Percentiles rank a stretch among this genome's conserved stretches.
Conservation (phyloP, 345 rosid genomes). For the Eutrema heterophyllum region DNA sequence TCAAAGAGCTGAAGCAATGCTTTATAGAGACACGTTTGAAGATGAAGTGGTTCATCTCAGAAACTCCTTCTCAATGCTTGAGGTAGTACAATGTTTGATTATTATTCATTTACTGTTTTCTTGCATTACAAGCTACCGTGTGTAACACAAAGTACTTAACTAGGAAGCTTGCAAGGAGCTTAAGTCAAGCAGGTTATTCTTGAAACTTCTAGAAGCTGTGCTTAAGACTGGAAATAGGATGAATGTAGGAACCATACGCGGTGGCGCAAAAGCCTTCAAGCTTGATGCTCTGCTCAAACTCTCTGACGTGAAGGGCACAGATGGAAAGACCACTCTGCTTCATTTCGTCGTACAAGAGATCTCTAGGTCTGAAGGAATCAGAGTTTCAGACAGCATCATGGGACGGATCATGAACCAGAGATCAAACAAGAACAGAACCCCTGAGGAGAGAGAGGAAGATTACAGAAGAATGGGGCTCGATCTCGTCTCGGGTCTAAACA, state of each 20-base stretch:
- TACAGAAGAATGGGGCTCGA: conserved; percentile 89
- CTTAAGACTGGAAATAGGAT: conserved; percentile 95
- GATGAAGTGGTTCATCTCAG: conserved; percentile 86
- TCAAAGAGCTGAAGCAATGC: conserved; percentile 81
- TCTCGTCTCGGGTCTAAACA: conserved; percentile 75
- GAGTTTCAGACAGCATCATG: conserved; percentile 87
- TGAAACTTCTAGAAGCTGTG: conserved; percentile 87
- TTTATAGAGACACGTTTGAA: conserved; percentile 80
- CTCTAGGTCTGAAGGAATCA: conserved; percentile 76
- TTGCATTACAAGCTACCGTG: conserved; percentile 13
- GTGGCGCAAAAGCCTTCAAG: conserved; percentile 94
- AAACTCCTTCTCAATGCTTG: conserved; percentile 84
- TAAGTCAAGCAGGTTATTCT: conserved; percentile 81
- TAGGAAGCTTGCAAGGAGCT: conserved; percentile 99
- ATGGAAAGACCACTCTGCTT: conserved; percentile 80
- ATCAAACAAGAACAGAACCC: conserved; percentile 46
- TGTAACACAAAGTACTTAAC: background rate
- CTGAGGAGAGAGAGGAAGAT: conserved; percentile 79
- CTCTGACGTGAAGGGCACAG: conserved; percentile 90
- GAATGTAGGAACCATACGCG: conserved; percentile 94
- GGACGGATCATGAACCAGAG: conserved; percentile 67
- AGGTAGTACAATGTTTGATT: conserved; percentile 5
- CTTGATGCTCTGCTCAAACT: conserved; percentile 91
- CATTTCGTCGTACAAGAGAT: conserved; percentile 97
- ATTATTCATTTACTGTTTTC: background rate